Evolutionary conservation across 371 early-diverging fungal genomes (phyloP), one percentile per base, ranked within the genome.

Genomic region (Batkoa obscura): DNA sequence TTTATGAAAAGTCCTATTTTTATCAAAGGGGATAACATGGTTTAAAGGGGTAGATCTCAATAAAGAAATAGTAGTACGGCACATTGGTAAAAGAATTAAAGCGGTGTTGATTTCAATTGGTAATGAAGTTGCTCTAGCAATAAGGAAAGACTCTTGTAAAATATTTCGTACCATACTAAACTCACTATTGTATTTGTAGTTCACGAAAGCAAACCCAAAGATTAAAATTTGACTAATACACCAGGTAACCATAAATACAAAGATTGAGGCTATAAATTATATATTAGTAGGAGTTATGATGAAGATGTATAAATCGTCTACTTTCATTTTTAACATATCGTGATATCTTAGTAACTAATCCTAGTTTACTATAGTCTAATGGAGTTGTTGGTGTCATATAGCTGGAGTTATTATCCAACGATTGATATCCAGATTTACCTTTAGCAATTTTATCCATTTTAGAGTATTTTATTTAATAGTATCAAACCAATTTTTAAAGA

Each of bases 1-100:
- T 65, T 84, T 86, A 68, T 90, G 90, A 64, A 89, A 88, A 50
- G 76, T 72, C 59, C 83, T 73, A 62, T 80, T 83, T 64, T 85
- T 78, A 72, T 90, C 90, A 58, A 82, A 86, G 9, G 86, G 86
- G 17, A 90, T 74, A 33, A 87, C 69, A n/a, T 75, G 64, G 67
- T 76, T 81, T 38, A 90, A 70, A 50, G 81, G 77, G 15, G 87
- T 86, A 0, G 76, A 70, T 13, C 88, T 72, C 12, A 85, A 64
- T 59, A 71, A 65, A 31, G 89, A 85, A 47, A 88, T 79, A 34
- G 83, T 61, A 43, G 77, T 87, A 10, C 87, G 71, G 68, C 90
- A 88, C 51, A 90, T 77, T 10, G 90, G 85, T 60, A 90, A 69
- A 54, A 90, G 68, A 32, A 90, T 74, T 35, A 88, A 12, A 5